Base-by-base conservation (phyloP, 495 filamentous ascomycete genomes). In the Aspergillus diversus region DNA sequence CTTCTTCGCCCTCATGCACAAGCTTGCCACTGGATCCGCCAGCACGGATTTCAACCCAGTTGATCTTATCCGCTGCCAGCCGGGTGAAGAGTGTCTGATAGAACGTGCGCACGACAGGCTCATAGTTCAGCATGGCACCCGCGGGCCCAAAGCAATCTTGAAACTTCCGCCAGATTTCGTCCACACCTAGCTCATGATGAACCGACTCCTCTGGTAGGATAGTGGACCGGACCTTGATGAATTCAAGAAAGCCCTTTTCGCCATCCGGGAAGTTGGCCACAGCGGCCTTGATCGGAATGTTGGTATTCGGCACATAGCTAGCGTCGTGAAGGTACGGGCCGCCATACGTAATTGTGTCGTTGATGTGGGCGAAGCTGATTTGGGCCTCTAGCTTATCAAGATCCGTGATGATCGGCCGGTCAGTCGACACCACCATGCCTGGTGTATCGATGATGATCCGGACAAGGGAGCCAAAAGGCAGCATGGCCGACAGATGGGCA, bases 401-500 rank as follows among this genome's bases (percentile, higher is more conserved):
- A 4, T 43, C 37, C n/a, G 47, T 66, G 7, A 32, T 33, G 6
- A 69, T 27, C 33, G 53, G 33, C 57, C 64, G 63, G 8, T 61
- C 57, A 5, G 61, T 63, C 7, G 64, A 64, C 11, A 69, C 37
- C 5, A 60, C 64, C 67, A 69, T 69, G 16, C 64, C 67, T 33
- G 61, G 57, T 0, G 67, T 69, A 9, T 66, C 11, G 16, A 66
- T 27, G 16, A 64, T 51, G 1, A 52, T 48, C 4, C 58, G 57
- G 0, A 67, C 39, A 9, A 67, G 37, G 7, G 37, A 60, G 0
- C 65, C 61, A 16, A 32, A 64, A 11, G 65, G 66, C 17, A 71
- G 55, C 69, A 71, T 71, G 11, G 69, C 60, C 0, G 54, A 39
- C 31, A 71, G 17, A 51, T 71, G 69, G 0, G 66, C 63, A 35